These are phyloP conservation scores for Beta vulgaris DNA, from an alignment of 148 eudicot species.

Conservation along the genomic window DNA sequence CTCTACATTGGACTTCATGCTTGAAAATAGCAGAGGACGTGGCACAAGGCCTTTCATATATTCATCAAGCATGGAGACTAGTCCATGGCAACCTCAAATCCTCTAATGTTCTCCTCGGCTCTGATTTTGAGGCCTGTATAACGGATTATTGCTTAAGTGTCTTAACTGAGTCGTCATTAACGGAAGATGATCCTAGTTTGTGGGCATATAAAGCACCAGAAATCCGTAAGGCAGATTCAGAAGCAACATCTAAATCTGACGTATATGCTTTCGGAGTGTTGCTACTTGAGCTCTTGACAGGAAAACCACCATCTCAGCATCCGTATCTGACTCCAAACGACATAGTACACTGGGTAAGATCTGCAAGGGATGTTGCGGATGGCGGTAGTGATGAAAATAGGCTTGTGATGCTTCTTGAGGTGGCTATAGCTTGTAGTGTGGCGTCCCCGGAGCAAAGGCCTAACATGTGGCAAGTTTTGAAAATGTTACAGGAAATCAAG, in stretches of 20 bases:
- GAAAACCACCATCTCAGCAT: slow-evolving; percentile 54
- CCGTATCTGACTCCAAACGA: slow-evolving; percentile 44
- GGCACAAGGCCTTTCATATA: slow-evolving; percentile 78
- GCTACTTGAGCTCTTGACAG: slow-evolving; percentile 64
- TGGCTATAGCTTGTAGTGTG: slow-evolving; percentile 61
- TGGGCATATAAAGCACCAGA: slow-evolving; percentile 62
- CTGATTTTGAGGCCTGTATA: slow-evolving; percentile 77
- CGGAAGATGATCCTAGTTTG: slow-evolving; percentile 34
- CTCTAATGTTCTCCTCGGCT: slow-evolving; percentile 68
- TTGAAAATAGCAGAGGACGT: slow-evolving; percentile 80
- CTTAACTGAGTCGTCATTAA: slow-evolving; percentile 24
- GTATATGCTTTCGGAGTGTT: slow-evolving; percentile 69
- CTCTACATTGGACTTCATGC: slow-evolving; percentile 91
- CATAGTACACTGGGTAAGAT: slow-evolving; percentile 54
- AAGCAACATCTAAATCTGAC: slow-evolving; percentile 52
- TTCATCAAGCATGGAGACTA: slow-evolving; percentile 79
- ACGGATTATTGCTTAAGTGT: slow-evolving; percentile 63
- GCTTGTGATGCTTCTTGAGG: slow-evolving; percentile 65
- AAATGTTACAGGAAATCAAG: slow-evolving; percentile 74
- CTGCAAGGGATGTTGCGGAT: slow-evolving; percentile 42
- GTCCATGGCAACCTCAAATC: slow-evolving; percentile 80
- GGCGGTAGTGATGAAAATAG: slow-evolving; percentile 43
- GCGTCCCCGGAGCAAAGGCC: slow-evolving; percentile 62
- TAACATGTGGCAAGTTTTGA: slow-evolving; percentile 79
- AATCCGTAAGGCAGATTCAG: slow-evolving; percentile 31